Evolutionary conservation across 139 green algal species (phyloP), one percentile per base, ranked within the genome.

Genomic region (Micractinium sp.): DNA sequence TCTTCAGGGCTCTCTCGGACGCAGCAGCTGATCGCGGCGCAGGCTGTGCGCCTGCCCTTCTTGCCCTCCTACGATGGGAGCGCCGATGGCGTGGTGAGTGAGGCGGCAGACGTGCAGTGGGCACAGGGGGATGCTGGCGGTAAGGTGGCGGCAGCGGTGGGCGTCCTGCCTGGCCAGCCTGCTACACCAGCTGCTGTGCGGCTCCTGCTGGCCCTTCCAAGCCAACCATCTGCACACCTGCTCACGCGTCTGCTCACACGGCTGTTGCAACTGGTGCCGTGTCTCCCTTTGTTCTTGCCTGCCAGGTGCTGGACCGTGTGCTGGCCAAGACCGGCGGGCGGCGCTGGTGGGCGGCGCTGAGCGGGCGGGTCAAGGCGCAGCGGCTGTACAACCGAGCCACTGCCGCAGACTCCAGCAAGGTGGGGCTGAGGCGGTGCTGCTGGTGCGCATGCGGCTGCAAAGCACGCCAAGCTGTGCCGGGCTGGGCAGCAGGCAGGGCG

Each of bases 271-370:
- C 7, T 5, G 16, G 63, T 73, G 63, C 63, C 7, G 16, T 73
- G 63, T 29, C 3, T 73, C 63, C 63, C 35, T 23, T 36, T 22
- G 38, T 0, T 29, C 77, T 5, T 82, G 38, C 47, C 9, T 39
- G 31, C 14, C 94, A 97, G 95, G 94, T 97, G 18, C n/a, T 95
- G n/a, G 95, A 98, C 82, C 89, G 95, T 0, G 93, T 95, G 38
- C 67, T 97, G 60, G 76, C 92, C 29, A 91, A 93, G 76, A 78
- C 91, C 13, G 91, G 92, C 9, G 90, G 94, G 20, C 66, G 77
- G 14, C 82, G 61, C 0, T 97, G 95, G 95, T 98, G 95, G 95
- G 90, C 89, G 13, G 86, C 91, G 4, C 53, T 98, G 56, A 92
- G 86, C 35, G 92, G 90, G 19, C 89, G 93, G 7, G 82, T 91